Conservation (phyloP, 257 asterid genomes). For the Solanum lycopersicoides region DNA sequence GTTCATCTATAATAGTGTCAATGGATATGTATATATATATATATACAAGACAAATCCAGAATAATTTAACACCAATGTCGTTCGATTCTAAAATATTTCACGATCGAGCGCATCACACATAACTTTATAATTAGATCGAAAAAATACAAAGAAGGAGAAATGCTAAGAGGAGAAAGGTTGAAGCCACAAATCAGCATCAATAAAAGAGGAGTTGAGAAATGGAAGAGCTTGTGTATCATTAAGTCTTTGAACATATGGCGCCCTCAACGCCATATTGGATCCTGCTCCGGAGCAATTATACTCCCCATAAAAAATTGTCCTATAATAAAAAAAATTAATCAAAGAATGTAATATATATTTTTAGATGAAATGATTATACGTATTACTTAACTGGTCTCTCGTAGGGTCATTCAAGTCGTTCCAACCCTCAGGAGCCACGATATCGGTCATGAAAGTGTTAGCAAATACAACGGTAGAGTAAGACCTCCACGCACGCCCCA, state of each 20-base stretch:
- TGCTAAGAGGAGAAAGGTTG: neutral
- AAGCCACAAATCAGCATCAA: slow-evolving; percentile 78
- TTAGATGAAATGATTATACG: neutral
- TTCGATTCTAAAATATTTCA: neutral
- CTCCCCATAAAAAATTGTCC: slow-evolving; percentile 83
- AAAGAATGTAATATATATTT: neutral
- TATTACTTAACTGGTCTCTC: slow-evolving; percentile 45
- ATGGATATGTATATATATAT: neutral
- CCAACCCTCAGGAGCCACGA: slow-evolving; percentile 90
- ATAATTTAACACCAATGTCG: neutral
- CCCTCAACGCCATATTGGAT: slow-evolving; percentile 49
- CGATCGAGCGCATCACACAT: neutral
- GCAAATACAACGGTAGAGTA: slow-evolving; percentile 76
- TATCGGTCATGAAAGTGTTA: slow-evolving; percentile 60
- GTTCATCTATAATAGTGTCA: neutral
- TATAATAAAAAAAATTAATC: no score
- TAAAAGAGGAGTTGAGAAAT: slow-evolving; percentile 53
- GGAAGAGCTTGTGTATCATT: slow-evolving; percentile 60
- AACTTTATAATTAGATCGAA: neutral
- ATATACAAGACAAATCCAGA: neutral
- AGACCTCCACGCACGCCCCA: slow-evolving; percentile 94
- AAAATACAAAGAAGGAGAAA: neutral
- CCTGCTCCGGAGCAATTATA: slow-evolving; percentile 75
- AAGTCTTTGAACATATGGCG: slow-evolving; percentile 49
- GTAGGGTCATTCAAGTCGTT: slow-evolving; percentile 85